phyloP scores from a whole-genome alignment of 495 filamentous ascomycete species.

The Neurospora sp. region DNA sequence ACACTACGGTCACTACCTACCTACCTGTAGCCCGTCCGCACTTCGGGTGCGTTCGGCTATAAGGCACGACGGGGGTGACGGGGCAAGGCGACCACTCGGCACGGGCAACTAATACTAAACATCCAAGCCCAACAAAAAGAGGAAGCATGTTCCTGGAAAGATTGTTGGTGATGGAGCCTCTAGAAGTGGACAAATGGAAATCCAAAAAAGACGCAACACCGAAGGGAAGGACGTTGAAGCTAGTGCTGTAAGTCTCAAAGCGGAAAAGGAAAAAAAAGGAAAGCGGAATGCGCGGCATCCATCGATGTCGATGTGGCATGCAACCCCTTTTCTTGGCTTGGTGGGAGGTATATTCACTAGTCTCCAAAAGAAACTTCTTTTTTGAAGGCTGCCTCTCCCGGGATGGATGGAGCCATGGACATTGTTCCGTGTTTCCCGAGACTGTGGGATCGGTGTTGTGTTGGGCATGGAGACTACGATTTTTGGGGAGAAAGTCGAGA shows the following conservation, averaged over 20 bases:
- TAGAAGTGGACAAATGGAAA: background rate
- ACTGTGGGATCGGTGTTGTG: constrained; percentile 9
- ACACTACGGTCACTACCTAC: too few relatives aligned
- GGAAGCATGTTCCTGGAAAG: background rate
- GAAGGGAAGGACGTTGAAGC: background rate
- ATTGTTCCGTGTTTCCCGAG: background rate
- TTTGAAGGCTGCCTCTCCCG: background rate
- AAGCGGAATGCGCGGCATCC: background rate
- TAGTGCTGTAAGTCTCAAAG: constrained; percentile 5
- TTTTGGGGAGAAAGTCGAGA: background rate
- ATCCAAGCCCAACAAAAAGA: background rate
- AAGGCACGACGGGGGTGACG: background rate
- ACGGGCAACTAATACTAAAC: background rate
- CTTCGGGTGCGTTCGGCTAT: background rate
- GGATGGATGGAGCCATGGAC: background rate
- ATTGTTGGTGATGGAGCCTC: background rate
- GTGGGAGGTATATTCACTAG: background rate
- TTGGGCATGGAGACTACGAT: background rate
- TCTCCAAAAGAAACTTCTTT: background rate
- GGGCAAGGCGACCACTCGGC: background rate
- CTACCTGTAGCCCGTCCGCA: background rate
- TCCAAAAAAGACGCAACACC: background rate
- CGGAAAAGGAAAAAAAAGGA: background rate
- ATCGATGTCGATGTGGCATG: background rate
- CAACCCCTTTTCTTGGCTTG: background rate